Evolutionary conservation across 2,329 filamentous ascomycete genomes (phyloP).

Genomic region (Aspergillus awamori): DNA sequence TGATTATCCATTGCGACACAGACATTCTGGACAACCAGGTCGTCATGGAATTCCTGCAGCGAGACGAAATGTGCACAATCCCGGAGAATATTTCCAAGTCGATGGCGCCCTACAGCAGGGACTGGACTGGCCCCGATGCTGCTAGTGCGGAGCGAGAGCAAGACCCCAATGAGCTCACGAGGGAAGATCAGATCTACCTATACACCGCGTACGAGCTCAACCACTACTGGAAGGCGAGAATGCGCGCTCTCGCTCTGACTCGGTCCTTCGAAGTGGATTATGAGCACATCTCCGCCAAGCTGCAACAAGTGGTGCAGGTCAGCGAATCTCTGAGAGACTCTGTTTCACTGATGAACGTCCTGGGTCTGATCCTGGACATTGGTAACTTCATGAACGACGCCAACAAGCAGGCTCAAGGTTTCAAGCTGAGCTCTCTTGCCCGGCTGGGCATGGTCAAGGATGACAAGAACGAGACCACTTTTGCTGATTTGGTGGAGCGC

Average conservation of each 20-base stretch:
- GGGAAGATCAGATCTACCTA: conserved; percentile 94
- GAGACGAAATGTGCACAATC: conserved; percentile 89
- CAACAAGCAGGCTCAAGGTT: conserved; percentile 96
- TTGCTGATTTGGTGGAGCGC: conserved; percentile 93
- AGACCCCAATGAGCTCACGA: conserved; percentile 83
- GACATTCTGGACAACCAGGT: conserved; percentile 86
- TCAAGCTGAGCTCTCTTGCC: conserved; percentile 94
- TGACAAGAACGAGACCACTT: conserved; percentile 95
- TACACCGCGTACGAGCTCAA: conserved; percentile 92
- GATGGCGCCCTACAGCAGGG: conserved; percentile 93
- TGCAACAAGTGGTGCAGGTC: conserved; percentile 81
- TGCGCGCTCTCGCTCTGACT: conserved; percentile 85
- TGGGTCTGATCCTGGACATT: conserved; percentile 94
- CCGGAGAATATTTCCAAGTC: conserved; percentile 87
- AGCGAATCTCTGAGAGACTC: conserved; percentile 90
- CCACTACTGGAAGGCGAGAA: conserved; percentile 98
- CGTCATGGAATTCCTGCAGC: conserved; percentile 95
- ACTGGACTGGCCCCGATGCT: conserved; percentile 90
- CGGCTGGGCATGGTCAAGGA: conserved; percentile 98
- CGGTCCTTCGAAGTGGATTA: conserved; percentile 85
- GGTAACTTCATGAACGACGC: conserved; percentile 99
- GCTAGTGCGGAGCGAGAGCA: conserved; percentile 76
- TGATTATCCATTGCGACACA: conserved; percentile 93
- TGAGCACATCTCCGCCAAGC: conserved; percentile 83
- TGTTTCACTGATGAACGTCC: conserved; percentile 90